A percentile compares a stretch with the other conserved stretches of the same genome.
phyloP scores from a whole-genome alignment of 2,329 filamentous ascomycete species.

The Trichophyton equinum region DNA sequence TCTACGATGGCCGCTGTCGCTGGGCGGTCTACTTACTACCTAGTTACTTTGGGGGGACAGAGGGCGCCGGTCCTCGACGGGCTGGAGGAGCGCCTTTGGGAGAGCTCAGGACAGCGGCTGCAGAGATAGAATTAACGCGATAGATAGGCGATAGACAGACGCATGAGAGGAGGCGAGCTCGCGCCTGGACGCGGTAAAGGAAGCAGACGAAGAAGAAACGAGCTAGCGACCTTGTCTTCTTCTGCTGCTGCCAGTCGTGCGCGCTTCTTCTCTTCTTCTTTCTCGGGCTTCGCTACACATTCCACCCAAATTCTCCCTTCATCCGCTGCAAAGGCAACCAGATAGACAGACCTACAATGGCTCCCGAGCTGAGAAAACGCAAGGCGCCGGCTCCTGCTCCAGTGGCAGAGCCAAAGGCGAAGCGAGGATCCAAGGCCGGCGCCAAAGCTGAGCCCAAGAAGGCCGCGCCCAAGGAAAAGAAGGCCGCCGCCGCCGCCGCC shows the following conservation, averaged over 20 bases:
- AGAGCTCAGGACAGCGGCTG: neutral
- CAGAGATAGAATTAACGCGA: neutral
- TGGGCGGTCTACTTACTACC: no score
- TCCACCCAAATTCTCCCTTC: neutral
- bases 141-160: neutral
- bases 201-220: constrained; percentile 1
- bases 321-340: neutral
- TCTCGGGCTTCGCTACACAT: constrained; percentile 7
- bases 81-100: neutral
- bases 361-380: constrained; percentile 50
- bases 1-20: no score
- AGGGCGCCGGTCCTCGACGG: no score
- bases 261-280: neutral
- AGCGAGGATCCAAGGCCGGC: constrained; percentile 21
- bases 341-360: constrained; percentile 6
- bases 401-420: constrained; percentile 35
- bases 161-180: neutral
- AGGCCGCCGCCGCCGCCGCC: constrained; percentile 14
- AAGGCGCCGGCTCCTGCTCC: constrained; percentile 40
- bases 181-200: neutral
- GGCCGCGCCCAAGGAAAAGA: constrained; percentile 20
- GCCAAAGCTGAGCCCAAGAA: constrained; percentile 15
- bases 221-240: neutral
- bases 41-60: no score
- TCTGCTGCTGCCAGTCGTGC: neutral